phyloP scores from a whole-genome alignment of 352 stramenopile species.

The Phytophthora ramorum region DNA sequence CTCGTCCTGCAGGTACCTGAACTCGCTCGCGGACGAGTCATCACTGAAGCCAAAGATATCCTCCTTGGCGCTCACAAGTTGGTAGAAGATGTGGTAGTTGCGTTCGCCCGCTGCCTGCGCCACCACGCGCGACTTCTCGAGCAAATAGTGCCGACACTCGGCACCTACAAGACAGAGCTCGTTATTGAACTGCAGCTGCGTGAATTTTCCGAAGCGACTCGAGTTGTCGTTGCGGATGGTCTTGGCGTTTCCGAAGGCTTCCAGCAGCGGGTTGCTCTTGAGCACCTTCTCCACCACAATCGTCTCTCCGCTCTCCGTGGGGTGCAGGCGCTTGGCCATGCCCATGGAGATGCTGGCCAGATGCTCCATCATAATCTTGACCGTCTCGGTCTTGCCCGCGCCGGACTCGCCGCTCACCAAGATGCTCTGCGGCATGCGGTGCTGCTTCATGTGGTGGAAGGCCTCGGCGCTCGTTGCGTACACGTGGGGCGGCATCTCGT shows the following conservation, averaged over 20 bases:
- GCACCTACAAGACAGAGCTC: conserved; percentile 89
- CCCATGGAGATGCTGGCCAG: conserved; percentile 87
- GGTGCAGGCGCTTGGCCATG: conserved; percentile 66
- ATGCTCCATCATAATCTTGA: conserved; percentile 98
- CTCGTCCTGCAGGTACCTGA: conserved; percentile 82
- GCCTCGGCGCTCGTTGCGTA: conserved; percentile 90
- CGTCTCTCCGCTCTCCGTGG: conserved; percentile 65
- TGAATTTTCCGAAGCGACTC: conserved; percentile 96
- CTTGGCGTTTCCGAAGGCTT: conserved; percentile 93
- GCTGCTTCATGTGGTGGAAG: conserved; percentile 84
- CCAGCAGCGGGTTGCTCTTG: conserved; percentile 90
- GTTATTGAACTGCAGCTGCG: conserved; percentile 93
- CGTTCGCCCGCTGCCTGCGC: conserved; percentile 91
- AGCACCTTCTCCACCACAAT: conserved; percentile 90
- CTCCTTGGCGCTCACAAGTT: conserved; percentile 83
- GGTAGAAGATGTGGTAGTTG: conserved; percentile 99
- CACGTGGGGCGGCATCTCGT: conserved; percentile 88
- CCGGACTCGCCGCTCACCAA: conserved; percentile 94
- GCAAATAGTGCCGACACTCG: conserved; percentile 93
- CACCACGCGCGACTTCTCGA: conserved; percentile 97
- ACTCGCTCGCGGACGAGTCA: conserved; percentile 55
- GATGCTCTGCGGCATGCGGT: conserved; percentile 84
- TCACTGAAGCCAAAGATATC: conserved; percentile 57
- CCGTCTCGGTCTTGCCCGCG: conserved; percentile 95
- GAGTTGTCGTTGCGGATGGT: conserved; percentile 96